Base-by-base conservation (phyloP, 352 stramenopile genomes). In the Peronospora farinosa region DNA sequence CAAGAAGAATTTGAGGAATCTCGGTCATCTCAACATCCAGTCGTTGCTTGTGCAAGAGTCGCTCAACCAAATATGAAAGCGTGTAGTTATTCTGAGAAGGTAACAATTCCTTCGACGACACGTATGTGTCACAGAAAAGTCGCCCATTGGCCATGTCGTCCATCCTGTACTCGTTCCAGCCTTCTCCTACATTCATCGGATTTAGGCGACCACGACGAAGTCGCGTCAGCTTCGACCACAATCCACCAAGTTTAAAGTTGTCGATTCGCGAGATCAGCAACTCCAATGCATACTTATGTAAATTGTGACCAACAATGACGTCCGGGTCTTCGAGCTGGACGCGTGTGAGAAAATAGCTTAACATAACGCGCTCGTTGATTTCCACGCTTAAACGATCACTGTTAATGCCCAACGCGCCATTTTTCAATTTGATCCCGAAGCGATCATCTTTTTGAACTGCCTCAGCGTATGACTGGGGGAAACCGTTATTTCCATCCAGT, bases 271-370 rank as follows among this genome's bases (percentile, higher is more conserved):
- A 92, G 13, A 99, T 84, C 5, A 99, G 72, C n/a, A 99, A 76
- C 61, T 99, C 94, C 28, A 99, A 79, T 15, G 97, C 95, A 63
- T 98, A 98, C 36, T 96, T 97, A 74, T 97, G 92, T 40, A 98
- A 81, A 68, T 99, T 99, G 79, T 99, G 97, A 9, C 95, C 96
- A 11, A 98, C 88, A 25, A 99, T 83, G 7, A 99, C 84, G 60
- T 99, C 97, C 5, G 97, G 97, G 69, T 99, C 97, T 79, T 98
- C 95, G 27, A 62, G 70, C 44, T 97, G 90, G 31, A 99, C 72
- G 51, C 95, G 88, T 21, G 79, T 88, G 42, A 94, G 56, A 41
- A 94, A 92, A 54, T 89, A 94, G 52, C 73, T 92, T 19, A 94
- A 69, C 68, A 94, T 70, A 35, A 86, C 78, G 54, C 82, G 83